phyloP scores from a whole-genome alignment of 805 yeast species.

The Candida khao-thaluensis region DNA sequence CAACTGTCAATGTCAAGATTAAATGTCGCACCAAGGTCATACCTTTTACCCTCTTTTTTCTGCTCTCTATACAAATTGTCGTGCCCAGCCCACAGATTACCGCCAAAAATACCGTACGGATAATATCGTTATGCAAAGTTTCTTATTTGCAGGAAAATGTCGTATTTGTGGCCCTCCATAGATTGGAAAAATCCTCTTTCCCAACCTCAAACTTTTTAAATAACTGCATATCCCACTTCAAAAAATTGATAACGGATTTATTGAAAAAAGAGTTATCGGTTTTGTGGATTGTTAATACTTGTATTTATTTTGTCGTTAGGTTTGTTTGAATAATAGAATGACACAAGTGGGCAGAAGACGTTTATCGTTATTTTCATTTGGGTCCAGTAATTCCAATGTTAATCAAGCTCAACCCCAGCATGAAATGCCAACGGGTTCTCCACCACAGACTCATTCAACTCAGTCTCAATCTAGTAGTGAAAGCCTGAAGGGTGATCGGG shows the following conservation, averaged over 20 bases:
- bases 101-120: slow-evolving; percentile 2
- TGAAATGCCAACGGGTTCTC: not conserved
- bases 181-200: slow-evolving; percentile 1
- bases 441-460: not conserved
- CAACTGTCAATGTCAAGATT: not conserved
- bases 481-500: not conserved
- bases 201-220: slow-evolving; percentile 3
- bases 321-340: slow-evolving; percentile 3
- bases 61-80: not conserved
- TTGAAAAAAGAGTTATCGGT: no score
- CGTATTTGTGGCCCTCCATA: slow-evolving; percentile 3
- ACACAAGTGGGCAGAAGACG: slow-evolving; percentile 16
- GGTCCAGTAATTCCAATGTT: slow-evolving; percentile 11
- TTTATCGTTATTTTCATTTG: slow-evolving; percentile 21
- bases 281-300: no score
- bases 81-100: slow-evolving; percentile 1
- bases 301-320: slow-evolving; percentile 1
- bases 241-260: slow-evolving; percentile 1
- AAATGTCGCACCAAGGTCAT: slow-evolving; percentile 3
- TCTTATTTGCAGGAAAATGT: not conserved
- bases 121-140: not conserved
- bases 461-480: not conserved
- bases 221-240: slow-evolving; percentile 5
- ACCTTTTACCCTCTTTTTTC: not conserved
- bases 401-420: not conserved